Evolutionary conservation across 371 early-diverging fungal species (phyloP).

Genomic region (Mortierella sp.): DNA sequence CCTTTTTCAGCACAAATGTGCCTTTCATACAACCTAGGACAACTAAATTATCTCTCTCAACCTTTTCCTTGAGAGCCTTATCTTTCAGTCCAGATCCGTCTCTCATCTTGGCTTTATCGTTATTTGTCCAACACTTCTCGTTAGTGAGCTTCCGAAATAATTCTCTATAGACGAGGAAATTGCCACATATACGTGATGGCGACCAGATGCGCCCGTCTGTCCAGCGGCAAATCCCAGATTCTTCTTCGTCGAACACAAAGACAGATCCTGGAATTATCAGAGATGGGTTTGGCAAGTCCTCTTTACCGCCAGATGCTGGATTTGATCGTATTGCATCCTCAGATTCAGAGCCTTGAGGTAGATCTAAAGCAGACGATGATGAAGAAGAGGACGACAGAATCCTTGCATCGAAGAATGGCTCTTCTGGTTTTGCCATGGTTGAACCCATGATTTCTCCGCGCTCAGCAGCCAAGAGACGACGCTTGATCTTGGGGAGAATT

Average conservation of each 20-base stretch:
- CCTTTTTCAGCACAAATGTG: conserved; percentile 66
- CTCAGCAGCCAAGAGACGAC: conserved; percentile 68
- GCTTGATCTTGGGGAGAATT: conserved; percentile 73
- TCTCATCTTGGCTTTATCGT: conserved; percentile 32
- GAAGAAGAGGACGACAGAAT: background rate
- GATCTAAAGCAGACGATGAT: background rate
- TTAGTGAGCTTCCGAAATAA: conserved; percentile 65
- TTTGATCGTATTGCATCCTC: background rate
- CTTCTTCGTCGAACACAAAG: conserved; percentile 90
- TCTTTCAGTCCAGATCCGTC: conserved; percentile 28
- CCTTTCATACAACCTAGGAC: conserved; percentile 57
- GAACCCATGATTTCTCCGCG: conserved; percentile 67
- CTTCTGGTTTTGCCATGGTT: background rate
- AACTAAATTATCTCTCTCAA: conserved; percentile 28
- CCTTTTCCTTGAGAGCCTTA: conserved; percentile 18
- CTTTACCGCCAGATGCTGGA: background rate
- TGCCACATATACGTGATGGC: conserved; percentile 82
- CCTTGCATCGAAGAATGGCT: too few species aligned
- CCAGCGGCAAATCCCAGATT: conserved; percentile 91
- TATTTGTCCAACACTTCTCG: conserved; percentile 43
- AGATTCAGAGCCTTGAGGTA: too few species aligned
- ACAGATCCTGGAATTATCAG: conserved; percentile 70
- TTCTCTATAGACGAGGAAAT: conserved; percentile 83
- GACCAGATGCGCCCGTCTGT: conserved; percentile 92
- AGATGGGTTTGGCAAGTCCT: conserved; percentile 6